These are phyloP conservation scores for Annulohypoxylon moriforme DNA, from an alignment of 495 filamentous ascomycete species.

Conservation along the genomic window DNA sequence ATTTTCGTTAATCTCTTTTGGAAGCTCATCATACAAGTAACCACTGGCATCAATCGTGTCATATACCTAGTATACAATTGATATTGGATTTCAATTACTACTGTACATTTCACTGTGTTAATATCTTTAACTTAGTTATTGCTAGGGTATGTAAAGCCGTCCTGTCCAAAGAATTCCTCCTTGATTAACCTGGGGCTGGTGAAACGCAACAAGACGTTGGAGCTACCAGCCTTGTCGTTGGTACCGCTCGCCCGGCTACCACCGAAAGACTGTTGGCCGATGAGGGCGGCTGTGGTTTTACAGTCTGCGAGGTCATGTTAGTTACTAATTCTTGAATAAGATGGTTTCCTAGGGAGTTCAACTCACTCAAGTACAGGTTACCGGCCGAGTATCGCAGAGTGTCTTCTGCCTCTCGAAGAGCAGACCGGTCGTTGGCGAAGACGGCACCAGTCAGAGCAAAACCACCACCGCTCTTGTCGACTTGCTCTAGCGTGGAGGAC, in stretches of 20 bases:
- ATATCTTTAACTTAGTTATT: not conserved
- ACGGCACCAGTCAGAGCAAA: not conserved
- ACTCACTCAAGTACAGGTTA: not conserved
- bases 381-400: not conserved
- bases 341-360: not conserved
- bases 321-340: not conserved
- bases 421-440: not conserved
- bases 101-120: not conserved
- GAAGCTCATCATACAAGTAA: not conserved
- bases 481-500: not conserved
- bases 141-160: not conserved
- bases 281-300: not conserved
- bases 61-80: not conserved
- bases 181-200: not conserved
- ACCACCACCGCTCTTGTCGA: not conserved
- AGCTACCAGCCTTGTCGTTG: conserved; percentile 1
- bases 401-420: not conserved
- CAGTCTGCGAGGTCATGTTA: not conserved
- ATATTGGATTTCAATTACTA: not conserved
- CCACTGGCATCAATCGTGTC: not conserved
- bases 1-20: too few relatives aligned
- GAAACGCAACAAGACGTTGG: not conserved
- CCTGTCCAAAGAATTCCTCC: not conserved
- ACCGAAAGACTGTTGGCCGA: not conserved
- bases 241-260: conserved; percentile 1